Conservation (phyloP, 345 rosid species). For the Gossypium sturtianum region DNA sequence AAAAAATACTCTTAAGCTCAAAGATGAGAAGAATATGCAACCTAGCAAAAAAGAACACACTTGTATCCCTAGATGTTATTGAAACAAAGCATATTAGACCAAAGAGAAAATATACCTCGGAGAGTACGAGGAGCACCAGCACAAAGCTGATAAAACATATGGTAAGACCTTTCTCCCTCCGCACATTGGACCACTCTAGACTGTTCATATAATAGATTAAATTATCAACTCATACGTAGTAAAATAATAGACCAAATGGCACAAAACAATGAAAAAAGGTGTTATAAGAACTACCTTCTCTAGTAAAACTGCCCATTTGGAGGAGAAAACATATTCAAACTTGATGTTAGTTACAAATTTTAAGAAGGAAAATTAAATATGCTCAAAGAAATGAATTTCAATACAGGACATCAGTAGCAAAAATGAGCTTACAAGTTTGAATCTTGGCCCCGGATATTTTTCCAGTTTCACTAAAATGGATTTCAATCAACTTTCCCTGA, state of each 20-base stretch:
- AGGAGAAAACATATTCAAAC: neutral
- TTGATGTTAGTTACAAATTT: no score
- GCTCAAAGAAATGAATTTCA: no score
- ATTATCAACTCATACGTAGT: conserved; percentile 13
- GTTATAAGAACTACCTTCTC: no score
- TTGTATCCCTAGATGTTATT: neutral
- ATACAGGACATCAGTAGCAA: neutral
- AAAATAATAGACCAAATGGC: no score
- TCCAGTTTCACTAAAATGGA: conserved; percentile 92
- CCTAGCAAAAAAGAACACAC: neutral
- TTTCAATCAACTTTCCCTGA: conserved; percentile 96
- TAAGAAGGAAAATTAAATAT: no score
- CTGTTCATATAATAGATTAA: conserved; percentile 47
- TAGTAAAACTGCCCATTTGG: no score
- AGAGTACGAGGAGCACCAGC: conserved; percentile 78
- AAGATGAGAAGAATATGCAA: neutral
- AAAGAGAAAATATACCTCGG: conserved; percentile 46
- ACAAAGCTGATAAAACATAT: conserved; percentile 98
- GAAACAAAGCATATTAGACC: neutral
- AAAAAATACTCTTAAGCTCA: neutral
- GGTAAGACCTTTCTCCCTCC: conserved; percentile 96
- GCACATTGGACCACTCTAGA: conserved; percentile 98
- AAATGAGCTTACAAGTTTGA: conserved; percentile 78
- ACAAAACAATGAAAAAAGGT: no score
- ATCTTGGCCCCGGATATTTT: conserved; percentile 95